Evolutionary conservation across 164 flowering plant genomes (phyloP).

Genomic region (Malania oleifera): DNA sequence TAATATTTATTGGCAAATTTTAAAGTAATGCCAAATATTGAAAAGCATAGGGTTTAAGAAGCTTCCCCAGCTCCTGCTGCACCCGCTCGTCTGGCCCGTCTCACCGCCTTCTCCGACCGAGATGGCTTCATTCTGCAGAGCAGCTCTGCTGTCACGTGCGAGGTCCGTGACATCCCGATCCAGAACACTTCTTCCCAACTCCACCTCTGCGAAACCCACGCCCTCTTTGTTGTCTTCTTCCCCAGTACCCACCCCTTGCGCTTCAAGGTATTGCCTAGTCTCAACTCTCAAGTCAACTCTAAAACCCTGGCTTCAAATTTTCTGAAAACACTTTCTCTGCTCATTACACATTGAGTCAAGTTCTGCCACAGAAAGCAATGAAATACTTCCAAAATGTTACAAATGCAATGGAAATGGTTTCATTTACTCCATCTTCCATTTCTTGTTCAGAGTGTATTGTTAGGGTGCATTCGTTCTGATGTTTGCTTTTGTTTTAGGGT

Average conservation of each 20-base stretch:
- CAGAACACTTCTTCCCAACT: slow-evolving; percentile 20
- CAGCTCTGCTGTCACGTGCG: slow-evolving; percentile 31
- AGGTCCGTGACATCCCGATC: slow-evolving; percentile 35
- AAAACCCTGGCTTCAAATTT: neutral
- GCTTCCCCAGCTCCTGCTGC: too few relatives aligned
- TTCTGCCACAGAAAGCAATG: neutral
- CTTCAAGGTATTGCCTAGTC: slow-evolving; percentile 26
- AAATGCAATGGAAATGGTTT: too few relatives aligned
- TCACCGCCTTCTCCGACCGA: too few relatives aligned
- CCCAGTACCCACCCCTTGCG: slow-evolving; percentile 19
- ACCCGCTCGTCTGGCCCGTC: too few relatives aligned
- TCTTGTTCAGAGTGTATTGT: neutral
- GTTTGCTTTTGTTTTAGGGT: slow-evolving; percentile 6
- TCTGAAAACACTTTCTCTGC: neutral
- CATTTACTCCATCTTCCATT: too few relatives aligned
- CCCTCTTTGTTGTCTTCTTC: slow-evolving; percentile 30
- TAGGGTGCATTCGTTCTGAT: neutral
- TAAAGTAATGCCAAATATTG: too few relatives aligned
- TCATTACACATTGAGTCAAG: neutral
- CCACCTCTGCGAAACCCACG: slow-evolving; percentile 13
- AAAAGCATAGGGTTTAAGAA: too few relatives aligned
- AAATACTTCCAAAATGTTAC: neutral
- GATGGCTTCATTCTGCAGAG: slow-evolving; percentile 43
- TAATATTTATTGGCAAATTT: too few relatives aligned
- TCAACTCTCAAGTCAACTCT: neutral